phyloP scores from a whole-genome alignment of 805 yeast genomes.

The Hanseniaspora nectarophila region DNA sequence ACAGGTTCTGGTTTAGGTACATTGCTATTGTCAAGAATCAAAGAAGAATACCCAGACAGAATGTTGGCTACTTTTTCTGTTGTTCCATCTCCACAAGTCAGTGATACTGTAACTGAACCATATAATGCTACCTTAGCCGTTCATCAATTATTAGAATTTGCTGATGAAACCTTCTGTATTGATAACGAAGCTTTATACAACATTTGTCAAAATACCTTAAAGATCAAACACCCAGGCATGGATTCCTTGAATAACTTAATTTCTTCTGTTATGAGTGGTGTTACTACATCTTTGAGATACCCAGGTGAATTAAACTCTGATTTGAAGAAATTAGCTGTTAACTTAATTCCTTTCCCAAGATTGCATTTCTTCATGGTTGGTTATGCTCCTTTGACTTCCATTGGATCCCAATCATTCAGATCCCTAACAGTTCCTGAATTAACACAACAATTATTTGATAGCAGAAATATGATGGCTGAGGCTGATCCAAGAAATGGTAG shows the following conservation, averaged over 20 bases:
- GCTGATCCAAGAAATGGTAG: conserved; percentile 84
- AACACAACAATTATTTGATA: conserved; percentile 86
- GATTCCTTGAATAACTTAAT: conserved; percentile 70
- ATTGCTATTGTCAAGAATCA: conserved; percentile 65
- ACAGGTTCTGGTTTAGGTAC: conserved; percentile 98
- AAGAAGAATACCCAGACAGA: conserved; percentile 89
- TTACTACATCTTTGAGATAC: conserved; percentile 83
- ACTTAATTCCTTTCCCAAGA: conserved; percentile 89
- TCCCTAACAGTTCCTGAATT: conserved; percentile 79
- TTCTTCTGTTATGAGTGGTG: conserved; percentile 88
- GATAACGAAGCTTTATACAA: conserved; percentile 89
- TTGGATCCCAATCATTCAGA: conserved; percentile 71
- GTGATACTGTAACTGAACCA: conserved; percentile 91
- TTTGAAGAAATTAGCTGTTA: conserved; percentile 83
- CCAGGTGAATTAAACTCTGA: conserved; percentile 93
- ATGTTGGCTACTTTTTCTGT: conserved; percentile 94
- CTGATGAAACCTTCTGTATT: conserved; percentile 89
- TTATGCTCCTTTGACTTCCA: conserved; percentile 79
- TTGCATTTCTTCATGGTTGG: conserved; percentile 93
- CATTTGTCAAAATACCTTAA: conserved; percentile 77
- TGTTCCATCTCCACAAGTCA: conserved; percentile 79
- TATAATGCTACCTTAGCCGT: conserved; percentile 85
- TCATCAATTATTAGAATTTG: conserved; percentile 79
- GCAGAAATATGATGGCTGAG: conserved; percentile 93
- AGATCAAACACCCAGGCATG: conserved; percentile 67